Evolutionary conservation across 108 stramenopile species (phyloP), one percentile per base, ranked within the genome.

Genomic region (Cyclostephanos tholiformis): DNA sequence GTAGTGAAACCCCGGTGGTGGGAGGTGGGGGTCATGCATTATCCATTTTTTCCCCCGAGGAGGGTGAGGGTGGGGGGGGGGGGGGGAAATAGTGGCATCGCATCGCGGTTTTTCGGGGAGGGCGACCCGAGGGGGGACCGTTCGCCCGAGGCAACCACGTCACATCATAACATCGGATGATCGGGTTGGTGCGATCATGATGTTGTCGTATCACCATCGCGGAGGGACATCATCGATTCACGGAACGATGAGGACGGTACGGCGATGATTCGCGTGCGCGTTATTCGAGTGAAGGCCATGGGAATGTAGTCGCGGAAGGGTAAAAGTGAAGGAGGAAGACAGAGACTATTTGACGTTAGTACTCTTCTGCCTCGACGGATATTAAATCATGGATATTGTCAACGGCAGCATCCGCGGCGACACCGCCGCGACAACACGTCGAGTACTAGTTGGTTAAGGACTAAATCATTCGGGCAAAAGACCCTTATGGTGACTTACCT

Each of bases 401-500:
- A 56, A 25, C 32, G 61, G 38, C 17, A 19, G 2, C 6, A 30
- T 49, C 32, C 19, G 22, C 53, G 8, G 35, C 35, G 35, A 1
- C 49, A 0, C 9, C 66, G 30, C 30, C 25, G 65, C 14, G 36
- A 41, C 29, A 44, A n/a, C n/a, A n/a, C n/a, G n/a, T n/a, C n/a
- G n/a, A n/a, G n/a, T n/a, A 23, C 58, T 51, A 16, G n/a, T 62
- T 30, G 17, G 10, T n/a, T 59, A 26, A 22, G 59, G 59, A 10
- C 50, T 43, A 44, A 0, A 14, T n/a, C 10, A 20, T 20, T 6
- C 32, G 12, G 26, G n/a, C n/a, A n/a, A n/a, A n/a, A n/a, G n/a
- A n/a, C n/a, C n/a, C n/a, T 58, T 49, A 25, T 11, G 27, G 49
- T 10, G 20, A 88, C 93, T 63, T 84, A 94, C 93, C 89, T 94